Evolutionary conservation across 202 grass and related monocot genomes (phyloP).

Genomic region (Zoysia matrella): DNA sequence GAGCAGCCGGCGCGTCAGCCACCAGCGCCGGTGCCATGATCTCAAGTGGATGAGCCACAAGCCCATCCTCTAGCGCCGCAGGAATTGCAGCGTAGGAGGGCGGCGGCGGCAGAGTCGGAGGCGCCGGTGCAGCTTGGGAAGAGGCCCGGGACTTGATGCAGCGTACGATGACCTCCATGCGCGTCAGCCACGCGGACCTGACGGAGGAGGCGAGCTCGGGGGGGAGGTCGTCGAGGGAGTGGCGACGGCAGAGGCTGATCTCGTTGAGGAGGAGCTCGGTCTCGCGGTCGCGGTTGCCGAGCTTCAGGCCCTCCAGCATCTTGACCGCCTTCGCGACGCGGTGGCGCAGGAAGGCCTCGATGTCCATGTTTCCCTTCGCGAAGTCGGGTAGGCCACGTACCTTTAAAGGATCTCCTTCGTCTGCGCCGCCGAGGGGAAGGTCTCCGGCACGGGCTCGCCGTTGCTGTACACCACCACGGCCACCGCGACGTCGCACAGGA

Average conservation of each 20-base stretch:
- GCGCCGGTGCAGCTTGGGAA: no score
- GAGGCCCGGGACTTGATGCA: neutral
- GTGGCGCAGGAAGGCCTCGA: slow-evolving; percentile 31
- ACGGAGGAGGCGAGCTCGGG: neutral
- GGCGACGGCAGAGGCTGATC: neutral
- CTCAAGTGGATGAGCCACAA: no score
- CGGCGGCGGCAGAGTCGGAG: no score
- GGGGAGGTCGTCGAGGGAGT: neutral
- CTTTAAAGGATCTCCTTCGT: neutral
- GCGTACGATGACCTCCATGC: neutral
- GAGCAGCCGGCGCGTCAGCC: no score
- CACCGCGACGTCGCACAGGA: slow-evolving; percentile 24
- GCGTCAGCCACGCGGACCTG: neutral
- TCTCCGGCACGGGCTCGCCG: slow-evolving; percentile 3
- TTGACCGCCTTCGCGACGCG: neutral
- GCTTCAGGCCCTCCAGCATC: slow-evolving; percentile 2
- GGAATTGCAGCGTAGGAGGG: no score
- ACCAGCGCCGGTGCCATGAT: no score
- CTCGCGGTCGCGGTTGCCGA: slow-evolving; percentile 7
- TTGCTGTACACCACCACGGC: slow-evolving; percentile 46
- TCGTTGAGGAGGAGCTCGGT: slow-evolving; percentile 47
- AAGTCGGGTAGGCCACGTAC: slow-evolving; percentile 24
- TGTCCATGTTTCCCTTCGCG: slow-evolving; percentile 33
- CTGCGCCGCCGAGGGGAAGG: slow-evolving; percentile 18
- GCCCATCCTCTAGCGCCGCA: no score